Percentiles rank a stretch among this genome's conserved stretches.
phyloP scores from a whole-genome alignment of 176 grass and related monocot genomes.

The Eragrostis curvula region DNA sequence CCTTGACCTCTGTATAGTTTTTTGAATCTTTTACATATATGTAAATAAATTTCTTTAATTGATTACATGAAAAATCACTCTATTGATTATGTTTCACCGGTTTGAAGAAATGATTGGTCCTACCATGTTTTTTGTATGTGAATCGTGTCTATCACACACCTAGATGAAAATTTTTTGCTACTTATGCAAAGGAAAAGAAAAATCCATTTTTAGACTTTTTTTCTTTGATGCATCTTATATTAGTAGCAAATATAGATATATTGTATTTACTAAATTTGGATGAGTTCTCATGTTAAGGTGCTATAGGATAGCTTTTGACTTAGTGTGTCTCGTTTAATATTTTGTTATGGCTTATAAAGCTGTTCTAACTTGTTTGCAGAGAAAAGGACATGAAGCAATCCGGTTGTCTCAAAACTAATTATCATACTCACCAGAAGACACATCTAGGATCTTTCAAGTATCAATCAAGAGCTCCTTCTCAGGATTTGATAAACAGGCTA shows the following conservation, averaged over 20 bases:
- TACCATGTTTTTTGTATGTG: background rate
- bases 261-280: slow-evolving; percentile 17
- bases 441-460: background rate
- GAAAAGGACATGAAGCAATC: slow-evolving; percentile 31
- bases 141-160: background rate
- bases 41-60: background rate
- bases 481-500: slow-evolving; percentile 34
- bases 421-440: background rate
- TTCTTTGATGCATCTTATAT: background rate
- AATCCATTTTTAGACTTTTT: background rate
- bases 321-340: background rate
- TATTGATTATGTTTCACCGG: background rate
- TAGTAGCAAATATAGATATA: background rate
- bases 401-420: background rate
- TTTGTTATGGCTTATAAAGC: background rate
- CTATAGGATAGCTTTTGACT: background rate
- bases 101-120: background rate
- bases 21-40: background rate
- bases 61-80: background rate
- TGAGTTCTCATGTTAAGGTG: background rate
- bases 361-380: background rate
- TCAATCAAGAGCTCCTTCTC: background rate
- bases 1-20: background rate
- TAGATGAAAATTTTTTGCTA: background rate
- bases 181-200: slow-evolving; percentile 3